Base-by-base conservation (phyloP, 805 yeast genomes). In the Suhomyces faveliae region DNA sequence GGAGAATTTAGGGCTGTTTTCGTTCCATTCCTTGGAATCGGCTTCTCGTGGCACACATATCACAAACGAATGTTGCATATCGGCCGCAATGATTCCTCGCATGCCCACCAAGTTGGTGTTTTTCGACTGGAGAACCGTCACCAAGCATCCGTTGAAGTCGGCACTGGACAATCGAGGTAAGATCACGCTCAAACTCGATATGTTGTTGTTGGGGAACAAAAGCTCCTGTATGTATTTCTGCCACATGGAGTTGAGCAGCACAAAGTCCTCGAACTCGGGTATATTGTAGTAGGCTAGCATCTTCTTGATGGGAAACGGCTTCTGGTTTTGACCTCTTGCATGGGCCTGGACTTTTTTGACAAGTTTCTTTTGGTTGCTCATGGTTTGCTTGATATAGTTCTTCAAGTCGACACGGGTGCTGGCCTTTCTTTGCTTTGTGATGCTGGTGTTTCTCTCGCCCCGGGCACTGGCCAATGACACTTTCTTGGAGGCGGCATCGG, bases 81-180 rank as follows among this genome's bases (percentile, higher is more conserved):
- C 97, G 86, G 94, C 87, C 2, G 88, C 68, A 1, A 90, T 87
- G 4, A 90, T 86, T 0, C 97, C 97, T 33, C 71, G 54, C 25
- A 76, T 56, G 0, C 94, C 95, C 6, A 84, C 73, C 47, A 79
- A 59, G 43, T 80, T 76, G 4, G 74, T 68, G 57, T 84, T 85
- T 17, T 68, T 66, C n/a, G 88, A 73, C 41, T 80, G 77, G 2
- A 73, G 57, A 0, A 90, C 90, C 11, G 73, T 73, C 11, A 89
- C 48, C 37, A 64, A 62, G n/a, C 94, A 79, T 3, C 97, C 97
- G 56, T 85, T 85, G 65, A 79, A 86, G 58, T 90, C 97, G 1
- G 94, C 88, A 51, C 85, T 77, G 1, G 92, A 77, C 35, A 90
- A 66, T 54, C 84, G 82, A 5, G 80, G 70, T 17, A 86, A 63